Percentiles rank a stretch among this genome's conserved stretches.
phyloP scores from a whole-genome alignment of 208 protist genomes.

The Leishmania aethiopica region DNA sequence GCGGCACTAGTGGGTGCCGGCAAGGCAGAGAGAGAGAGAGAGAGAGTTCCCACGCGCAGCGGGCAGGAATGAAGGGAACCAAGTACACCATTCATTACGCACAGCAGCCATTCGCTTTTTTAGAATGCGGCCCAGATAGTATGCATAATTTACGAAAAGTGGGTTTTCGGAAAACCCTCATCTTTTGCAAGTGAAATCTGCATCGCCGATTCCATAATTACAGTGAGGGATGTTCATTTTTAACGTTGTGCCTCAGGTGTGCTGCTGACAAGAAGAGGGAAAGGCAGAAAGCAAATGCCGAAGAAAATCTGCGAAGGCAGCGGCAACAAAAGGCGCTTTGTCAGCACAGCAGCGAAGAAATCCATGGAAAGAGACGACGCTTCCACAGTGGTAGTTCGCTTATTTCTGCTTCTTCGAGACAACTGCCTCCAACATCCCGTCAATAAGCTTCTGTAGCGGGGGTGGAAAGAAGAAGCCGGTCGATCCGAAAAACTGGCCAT shows the following conservation, averaged over 20 bases:
- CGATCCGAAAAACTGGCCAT: conserved; percentile 73
- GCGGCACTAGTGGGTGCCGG: neutral
- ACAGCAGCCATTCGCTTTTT: neutral
- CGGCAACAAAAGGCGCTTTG: neutral
- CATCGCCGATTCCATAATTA: neutral
- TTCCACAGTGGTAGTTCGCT: neutral
- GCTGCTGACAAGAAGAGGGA: neutral
- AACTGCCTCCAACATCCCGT: conserved; percentile 27
- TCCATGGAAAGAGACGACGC: neutral
- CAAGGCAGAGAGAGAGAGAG: neutral
- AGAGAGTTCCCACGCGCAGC: neutral
- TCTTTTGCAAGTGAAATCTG: neutral
- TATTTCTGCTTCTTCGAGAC: conserved; percentile 21
- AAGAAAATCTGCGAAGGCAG: neutral
- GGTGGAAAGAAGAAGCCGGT: conserved; percentile 80
- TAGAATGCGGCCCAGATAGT: neutral
- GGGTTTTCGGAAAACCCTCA: neutral
- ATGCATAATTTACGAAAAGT: neutral
- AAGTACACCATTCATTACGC: too few species aligned
- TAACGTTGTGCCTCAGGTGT: neutral
- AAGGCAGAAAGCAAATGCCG: neutral
- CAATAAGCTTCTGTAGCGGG: conserved; percentile 53
- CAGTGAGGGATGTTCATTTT: neutral
- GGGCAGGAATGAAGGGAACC: neutral
- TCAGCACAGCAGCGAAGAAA: neutral